Percentiles rank a stretch among this genome's conserved stretches.
phyloP scores from a whole-genome alignment of 2,329 filamentous ascomycete genomes.

The Epichloe sibirici region DNA sequence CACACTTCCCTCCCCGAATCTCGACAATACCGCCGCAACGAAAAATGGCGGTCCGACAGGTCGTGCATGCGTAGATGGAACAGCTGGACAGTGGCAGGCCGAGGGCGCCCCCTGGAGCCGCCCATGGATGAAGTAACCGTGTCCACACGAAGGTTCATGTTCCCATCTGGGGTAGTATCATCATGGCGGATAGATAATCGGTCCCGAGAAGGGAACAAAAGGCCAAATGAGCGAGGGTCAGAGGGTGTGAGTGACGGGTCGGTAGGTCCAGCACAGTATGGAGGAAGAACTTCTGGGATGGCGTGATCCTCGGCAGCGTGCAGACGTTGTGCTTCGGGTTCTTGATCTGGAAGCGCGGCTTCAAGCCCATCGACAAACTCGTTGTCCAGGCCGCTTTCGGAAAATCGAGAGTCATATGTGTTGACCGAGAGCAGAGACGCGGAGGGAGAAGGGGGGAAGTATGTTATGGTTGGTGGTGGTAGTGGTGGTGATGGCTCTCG shows the following conservation, averaged over 20 bases:
- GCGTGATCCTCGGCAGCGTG: neutral
- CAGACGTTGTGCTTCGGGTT: neutral
- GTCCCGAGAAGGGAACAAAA: constrained; percentile 75
- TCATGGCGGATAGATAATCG: constrained; percentile 78
- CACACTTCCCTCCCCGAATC: constrained; percentile 91
- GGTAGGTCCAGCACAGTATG: neutral
- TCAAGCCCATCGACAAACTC: constrained; percentile 16
- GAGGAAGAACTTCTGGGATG: constrained; percentile 1
- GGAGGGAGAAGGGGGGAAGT: constrained; percentile 7
- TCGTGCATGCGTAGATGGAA: constrained; percentile 96
- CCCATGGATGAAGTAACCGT: constrained; percentile 43
- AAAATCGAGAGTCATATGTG: constrained; percentile 66
- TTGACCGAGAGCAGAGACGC: constrained; percentile 47
- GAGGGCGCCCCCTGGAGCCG: neutral
- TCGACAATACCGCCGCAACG: constrained; percentile 79
- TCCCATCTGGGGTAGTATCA: constrained; percentile 78
- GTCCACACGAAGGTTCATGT: constrained; percentile 91
- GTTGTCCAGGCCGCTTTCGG: constrained; percentile 17
- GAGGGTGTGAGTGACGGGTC: constrained; percentile 35
- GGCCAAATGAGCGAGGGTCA: constrained; percentile 68
- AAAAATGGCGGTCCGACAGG: constrained; percentile 74
- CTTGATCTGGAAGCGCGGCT: neutral
- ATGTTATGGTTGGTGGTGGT: constrained; percentile 3
- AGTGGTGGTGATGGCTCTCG: neutral
- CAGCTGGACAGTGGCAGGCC: constrained; percentile 50